phyloP scores from a whole-genome alignment of 1,139 yeast genomes.

The Groenewaldozyma auringiensis region DNA sequence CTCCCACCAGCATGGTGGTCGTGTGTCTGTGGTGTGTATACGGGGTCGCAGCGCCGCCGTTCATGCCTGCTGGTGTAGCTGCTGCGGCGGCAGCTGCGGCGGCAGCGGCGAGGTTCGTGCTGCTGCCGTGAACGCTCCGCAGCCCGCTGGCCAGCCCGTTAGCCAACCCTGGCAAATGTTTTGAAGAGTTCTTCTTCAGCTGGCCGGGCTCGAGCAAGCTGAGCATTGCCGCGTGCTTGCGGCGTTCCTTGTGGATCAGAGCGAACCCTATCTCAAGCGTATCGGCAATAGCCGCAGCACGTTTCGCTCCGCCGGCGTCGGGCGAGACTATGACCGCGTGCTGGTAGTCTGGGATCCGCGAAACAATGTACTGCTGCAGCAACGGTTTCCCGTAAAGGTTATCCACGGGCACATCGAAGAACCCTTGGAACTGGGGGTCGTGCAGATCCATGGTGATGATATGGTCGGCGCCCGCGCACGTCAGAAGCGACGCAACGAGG shows the following conservation, averaged over 20 bases:
- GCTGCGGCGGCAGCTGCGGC: background rate
- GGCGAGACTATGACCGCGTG: conserved; percentile 88
- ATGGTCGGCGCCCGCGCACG: conserved; percentile 94
- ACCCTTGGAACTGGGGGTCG: conserved; percentile 93
- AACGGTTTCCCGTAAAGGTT: conserved; percentile 81
- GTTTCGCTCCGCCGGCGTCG: conserved; percentile 95
- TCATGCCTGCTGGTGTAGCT: background rate
- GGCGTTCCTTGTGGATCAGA: conserved; percentile 87
- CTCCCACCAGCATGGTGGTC: conserved; percentile 90
- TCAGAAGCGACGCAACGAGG: conserved; percentile 75
- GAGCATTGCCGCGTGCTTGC: conserved; percentile 35
- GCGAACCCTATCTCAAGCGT: conserved; percentile 86
- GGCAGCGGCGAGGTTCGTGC: background rate
- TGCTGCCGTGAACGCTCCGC: background rate
- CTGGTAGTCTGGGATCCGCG: conserved; percentile 62
- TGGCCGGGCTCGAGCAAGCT: conserved; percentile 3
- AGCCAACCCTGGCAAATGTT: background rate
- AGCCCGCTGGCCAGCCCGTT: background rate
- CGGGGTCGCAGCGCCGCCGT: background rate
- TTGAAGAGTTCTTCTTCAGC: background rate
- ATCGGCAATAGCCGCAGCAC: conserved; percentile 93
- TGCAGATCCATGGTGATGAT: conserved; percentile 96
- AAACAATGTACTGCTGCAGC: conserved; percentile 69
- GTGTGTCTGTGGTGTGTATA: conserved; percentile 30
- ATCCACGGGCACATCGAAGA: conserved; percentile 87